Base-by-base conservation (phyloP, 1,284 basidiomycete genomes). In the Thecaphora thlaspeos region DNA sequence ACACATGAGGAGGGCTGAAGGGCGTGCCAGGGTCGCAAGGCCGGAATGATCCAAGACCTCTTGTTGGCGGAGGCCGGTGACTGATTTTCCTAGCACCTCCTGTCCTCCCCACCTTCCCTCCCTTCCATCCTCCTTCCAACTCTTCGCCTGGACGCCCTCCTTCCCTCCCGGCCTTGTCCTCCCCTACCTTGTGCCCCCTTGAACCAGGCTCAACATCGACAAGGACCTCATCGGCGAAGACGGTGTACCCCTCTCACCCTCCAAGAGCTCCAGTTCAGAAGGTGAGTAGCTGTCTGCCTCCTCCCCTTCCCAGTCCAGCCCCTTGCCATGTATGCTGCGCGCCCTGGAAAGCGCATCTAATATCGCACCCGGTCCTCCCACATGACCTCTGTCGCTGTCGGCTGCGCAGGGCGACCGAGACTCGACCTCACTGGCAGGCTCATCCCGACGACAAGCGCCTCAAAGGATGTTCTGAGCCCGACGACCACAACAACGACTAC, bases 341-440 rank as follows among this genome's bases (percentile, higher is more conserved):
- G n/a, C n/a, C n/a, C n/a, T n/a, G n/a, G n/a, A n/a, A n/a, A n/a
- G n/a, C n/a, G n/a, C n/a, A n/a, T n/a, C n/a, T n/a, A n/a, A n/a
- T n/a, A n/a, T 43, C 43, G 19, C 15, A 3, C n/a, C 23, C 8
- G 26, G 8, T 24, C 17, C n/a, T 30, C n/a, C 18, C 18, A 7
- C 15, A 18, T 36, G 30, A 19, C 40, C 36, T 4, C 11, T 23
- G 39, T 19, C 17, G n/a, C n/a, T n/a, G n/a, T n/a, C n/a, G n/a
- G n/a, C n/a, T 28, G 7, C 26, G 43, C 43, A 1, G 34, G 45
- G 3, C 22, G 60, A 15, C 55, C 45, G 1, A 23, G 65, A 19
- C 56, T 68, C 9, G 65, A 61, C 28, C 41, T 64, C 18, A 63
- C 61, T 1, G 65, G 61, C 2, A 45, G 65, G 17, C 55, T 68